Conservation (phyloP, 805 yeast species). For the Starmerella floris region DNA sequence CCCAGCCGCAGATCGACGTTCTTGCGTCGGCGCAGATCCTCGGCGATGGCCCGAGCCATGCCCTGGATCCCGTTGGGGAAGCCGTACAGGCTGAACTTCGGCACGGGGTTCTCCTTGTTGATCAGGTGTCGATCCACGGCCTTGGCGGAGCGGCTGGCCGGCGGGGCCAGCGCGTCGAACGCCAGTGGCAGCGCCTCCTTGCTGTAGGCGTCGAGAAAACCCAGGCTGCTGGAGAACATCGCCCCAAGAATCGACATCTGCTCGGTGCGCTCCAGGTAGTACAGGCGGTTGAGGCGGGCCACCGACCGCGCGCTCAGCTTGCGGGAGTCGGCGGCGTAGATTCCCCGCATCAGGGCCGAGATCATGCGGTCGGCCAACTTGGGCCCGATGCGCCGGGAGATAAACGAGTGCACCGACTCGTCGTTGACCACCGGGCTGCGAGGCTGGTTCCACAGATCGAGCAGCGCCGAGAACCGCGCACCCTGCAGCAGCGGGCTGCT, state of each 20-base stretch:
- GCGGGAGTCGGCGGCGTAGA: slow-evolving; percentile 73
- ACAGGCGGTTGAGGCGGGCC: slow-evolving; percentile 44
- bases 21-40: slow-evolving; percentile 12
- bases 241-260: slow-evolving; percentile 43
- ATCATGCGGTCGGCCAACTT: slow-evolving; percentile 41
- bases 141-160: neutral
- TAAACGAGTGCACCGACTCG: slow-evolving; percentile 57
- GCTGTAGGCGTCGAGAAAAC: slow-evolving; percentile 21
- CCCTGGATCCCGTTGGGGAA: slow-evolving; percentile 24
- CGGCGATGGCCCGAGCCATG: slow-evolving; percentile 21
- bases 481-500: slow-evolving; percentile 31
- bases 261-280: slow-evolving; percentile 38
- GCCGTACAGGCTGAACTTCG: slow-evolving; percentile 18
- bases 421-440: slow-evolving; percentile 32
- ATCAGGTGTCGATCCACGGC: slow-evolving; percentile 5
- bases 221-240: slow-evolving; percentile 28
- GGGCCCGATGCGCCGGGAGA: slow-evolving; percentile 57
- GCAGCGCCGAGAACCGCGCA: slow-evolving; percentile 42
- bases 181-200: slow-evolving; percentile 21
- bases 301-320: slow-evolving; percentile 45
- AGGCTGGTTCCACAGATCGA: slow-evolving; percentile 24
- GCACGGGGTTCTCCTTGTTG: slow-evolving; percentile 6
- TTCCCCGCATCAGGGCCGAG: slow-evolving; percentile 78
- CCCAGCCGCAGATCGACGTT: slow-evolving; percentile 20
- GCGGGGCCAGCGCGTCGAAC: slow-evolving; percentile 19